These are phyloP conservation scores for Cercospora sp. DNA, from an alignment of 2,329 filamentous ascomycete genomes.

Conservation along the genomic window DNA sequence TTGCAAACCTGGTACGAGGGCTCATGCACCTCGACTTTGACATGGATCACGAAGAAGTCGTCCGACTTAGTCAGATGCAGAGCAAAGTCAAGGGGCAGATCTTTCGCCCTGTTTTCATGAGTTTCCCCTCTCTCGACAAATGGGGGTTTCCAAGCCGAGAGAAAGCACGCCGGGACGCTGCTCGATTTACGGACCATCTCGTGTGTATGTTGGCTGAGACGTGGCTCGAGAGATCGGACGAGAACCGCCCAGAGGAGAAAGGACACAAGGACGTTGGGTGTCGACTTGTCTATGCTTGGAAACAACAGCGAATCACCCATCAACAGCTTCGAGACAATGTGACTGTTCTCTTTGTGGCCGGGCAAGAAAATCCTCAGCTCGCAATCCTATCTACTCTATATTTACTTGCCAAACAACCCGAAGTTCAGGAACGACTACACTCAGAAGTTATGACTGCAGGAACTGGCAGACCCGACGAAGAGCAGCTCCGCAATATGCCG, in stretches of 20 bases:
- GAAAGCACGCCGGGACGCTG: slow-evolving; percentile 7
- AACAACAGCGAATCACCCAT: neutral
- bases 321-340: slow-evolving; percentile 11
- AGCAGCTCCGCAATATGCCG: slow-evolving; percentile 1
- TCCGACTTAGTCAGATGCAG: slow-evolving; percentile 6
- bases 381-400: slow-evolving; percentile 6
- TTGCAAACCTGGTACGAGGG: slow-evolving; percentile 2
- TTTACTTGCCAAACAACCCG: neutral
- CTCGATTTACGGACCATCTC: slow-evolving; percentile 7
- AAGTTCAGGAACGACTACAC: neutral
- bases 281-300: neutral
- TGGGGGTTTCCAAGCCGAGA: slow-evolving; percentile 1
- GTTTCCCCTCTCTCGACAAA: slow-evolving; percentile 9
- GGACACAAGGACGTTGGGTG: neutral
- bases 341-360: slow-evolving; percentile 11
- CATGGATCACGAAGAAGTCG: neutral
- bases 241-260: neutral
- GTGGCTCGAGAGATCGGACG: neutral
- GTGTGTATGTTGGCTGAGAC: neutral
- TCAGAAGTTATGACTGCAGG: neutral
- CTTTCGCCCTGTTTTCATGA: slow-evolving; percentile 15
- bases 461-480: neutral
- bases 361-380: slow-evolving; percentile 13
- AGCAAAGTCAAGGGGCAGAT: slow-evolving; percentile 4
- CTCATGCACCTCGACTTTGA: slow-evolving; percentile 5